Percentiles rank a stretch among this genome's conserved stretches.
phyloP scores from a whole-genome alignment of 768 basidiomycete species.

The Leccinum truebloodii region DNA sequence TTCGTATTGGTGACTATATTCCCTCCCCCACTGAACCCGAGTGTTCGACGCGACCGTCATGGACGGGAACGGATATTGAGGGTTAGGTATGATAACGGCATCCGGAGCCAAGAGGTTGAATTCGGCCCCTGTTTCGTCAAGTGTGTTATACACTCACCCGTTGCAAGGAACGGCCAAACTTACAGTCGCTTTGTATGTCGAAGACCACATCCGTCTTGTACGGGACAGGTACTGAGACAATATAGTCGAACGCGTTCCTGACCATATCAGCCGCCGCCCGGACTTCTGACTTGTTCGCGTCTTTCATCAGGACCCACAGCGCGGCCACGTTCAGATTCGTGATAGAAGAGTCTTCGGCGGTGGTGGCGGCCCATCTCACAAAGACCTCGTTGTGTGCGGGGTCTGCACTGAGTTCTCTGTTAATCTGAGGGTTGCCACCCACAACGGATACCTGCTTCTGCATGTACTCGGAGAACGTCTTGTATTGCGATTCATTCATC shows the following conservation, averaged over 20 bases:
- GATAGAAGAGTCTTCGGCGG: conserved; percentile 1
- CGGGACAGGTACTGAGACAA: background rate
- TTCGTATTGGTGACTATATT: conserved; percentile 4
- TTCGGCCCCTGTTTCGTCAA: conserved; percentile 6
- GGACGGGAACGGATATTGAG: background rate
- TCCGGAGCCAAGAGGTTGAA: conserved; percentile 14
- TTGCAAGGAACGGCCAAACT: background rate
- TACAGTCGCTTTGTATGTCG: conserved; percentile 14
- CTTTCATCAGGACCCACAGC: conserved; percentile 10
- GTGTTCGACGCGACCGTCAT: conserved; percentile 8
- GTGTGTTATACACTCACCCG: background rate
- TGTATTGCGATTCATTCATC: no score
- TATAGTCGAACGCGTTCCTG: conserved; percentile 7
- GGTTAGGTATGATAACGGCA: background rate
- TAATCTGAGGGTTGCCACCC: conserved; percentile 3
- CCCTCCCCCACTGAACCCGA: conserved; percentile 15
- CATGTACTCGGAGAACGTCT: no score
- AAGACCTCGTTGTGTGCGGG: conserved; percentile 5
- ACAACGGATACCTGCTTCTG: conserved; percentile 4
- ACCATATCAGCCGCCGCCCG: conserved; percentile 6
- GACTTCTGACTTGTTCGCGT: background rate
- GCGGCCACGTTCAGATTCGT: conserved; percentile 2
- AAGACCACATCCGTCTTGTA: conserved; percentile 1
- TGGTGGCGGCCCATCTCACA: conserved; percentile 2
- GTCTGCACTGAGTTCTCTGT: conserved; percentile 5